Base-by-base conservation (phyloP, 345 rosid genomes). In the Chamaenerion angustifolium region DNA sequence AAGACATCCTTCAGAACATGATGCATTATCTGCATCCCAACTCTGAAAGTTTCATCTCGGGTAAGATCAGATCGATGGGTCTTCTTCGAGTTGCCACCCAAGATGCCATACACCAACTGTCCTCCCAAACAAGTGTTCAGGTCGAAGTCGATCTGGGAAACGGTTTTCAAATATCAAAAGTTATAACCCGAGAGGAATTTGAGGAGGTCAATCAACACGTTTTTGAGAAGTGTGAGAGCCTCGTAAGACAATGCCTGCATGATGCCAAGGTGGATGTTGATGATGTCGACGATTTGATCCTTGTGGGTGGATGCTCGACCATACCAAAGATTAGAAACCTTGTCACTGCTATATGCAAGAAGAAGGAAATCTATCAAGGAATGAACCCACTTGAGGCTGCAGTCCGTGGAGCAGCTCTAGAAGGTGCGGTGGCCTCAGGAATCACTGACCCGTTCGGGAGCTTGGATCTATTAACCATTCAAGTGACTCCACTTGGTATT, bases 361-460 rank as follows among this genome's bases (percentile, higher is more conserved):
- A 60, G 44, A 70, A 68, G 4, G 92, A 79, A 60, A 55, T 81
- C 45, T 90, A 83, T 61, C 14, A 55, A 43, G 77, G 57, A 5
- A 51, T 90, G 68, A 71, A 77, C 61, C 75, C 77, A 0, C 59
- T 85, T 17, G 94, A 90, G 73, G 92, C 80, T 55, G 88, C 88
- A 4, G 98, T 79, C 27, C 48, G 79, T 23, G 94, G 95, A 27
- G 90, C 88, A 2, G 94, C 98, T 4, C 65, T 90, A 41, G 94
- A 90, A 76, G 94, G 95, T 48, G 98, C 95, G 0, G 84, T 90
- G 46, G 77, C 94, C n/a, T 90, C 95, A 15, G 98, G 95, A 19
- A 66, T 79, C 31, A 73, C 68, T 6, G 94, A 90, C 52, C 95
- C 94, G 8, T 81, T 90, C 14, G 92, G 98, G 7, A 74, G 65